phyloP scores from a whole-genome alignment of 208 protist species.

The Trypanosoma congolense region DNA sequence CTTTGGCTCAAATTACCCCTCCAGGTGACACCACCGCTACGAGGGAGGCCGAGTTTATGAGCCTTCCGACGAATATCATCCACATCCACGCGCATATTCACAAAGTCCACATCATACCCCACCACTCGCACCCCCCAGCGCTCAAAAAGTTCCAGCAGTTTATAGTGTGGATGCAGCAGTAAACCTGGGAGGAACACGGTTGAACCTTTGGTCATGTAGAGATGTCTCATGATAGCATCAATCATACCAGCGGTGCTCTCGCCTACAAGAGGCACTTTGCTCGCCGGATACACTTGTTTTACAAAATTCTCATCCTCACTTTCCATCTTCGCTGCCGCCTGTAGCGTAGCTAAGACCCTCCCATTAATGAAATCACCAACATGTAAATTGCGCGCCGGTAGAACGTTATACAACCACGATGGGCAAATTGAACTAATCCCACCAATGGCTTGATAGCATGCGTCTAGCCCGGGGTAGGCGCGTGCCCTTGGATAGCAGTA shows the following conservation, averaged over 20 bases:
- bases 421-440: background rate
- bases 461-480: constrained; percentile 7
- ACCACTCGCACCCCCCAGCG: constrained; percentile 14
- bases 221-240: constrained; percentile 11
- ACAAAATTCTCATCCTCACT: constrained; percentile 1
- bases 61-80: constrained; percentile 8
- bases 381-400: background rate
- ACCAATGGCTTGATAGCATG: constrained; percentile 4
- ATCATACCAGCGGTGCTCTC: constrained; percentile 15
- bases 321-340: background rate
- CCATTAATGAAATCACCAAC: background rate
- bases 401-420: background rate
- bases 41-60: constrained; percentile 2
- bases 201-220: constrained; percentile 3
- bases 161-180: constrained; percentile 16
- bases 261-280: constrained; percentile 14
- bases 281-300: constrained; percentile 2
- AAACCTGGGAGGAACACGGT: constrained; percentile 19
- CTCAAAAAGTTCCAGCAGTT: constrained; percentile 18
- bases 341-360: background rate
- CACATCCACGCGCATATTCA: constrained; percentile 21
- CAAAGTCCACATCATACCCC: constrained; percentile 27
- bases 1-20: background rate
- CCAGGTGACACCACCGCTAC: background rate
- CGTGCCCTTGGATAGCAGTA: constrained; percentile 15